Base-by-base conservation (phyloP, 441 rosid species). In the Euphorbia schlechtendalii region DNA sequence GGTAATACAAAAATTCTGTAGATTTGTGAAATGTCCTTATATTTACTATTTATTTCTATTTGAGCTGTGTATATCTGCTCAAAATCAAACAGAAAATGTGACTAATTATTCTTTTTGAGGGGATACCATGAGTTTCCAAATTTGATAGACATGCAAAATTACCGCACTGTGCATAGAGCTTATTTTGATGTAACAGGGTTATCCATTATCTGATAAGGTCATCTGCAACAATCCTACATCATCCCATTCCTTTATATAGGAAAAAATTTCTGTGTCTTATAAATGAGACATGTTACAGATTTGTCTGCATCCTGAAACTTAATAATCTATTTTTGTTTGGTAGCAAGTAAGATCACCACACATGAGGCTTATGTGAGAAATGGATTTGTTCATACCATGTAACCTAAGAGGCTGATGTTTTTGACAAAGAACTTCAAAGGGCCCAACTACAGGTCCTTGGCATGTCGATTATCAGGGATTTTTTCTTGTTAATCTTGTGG, bases 1-100 rank as follows among this genome's bases (percentile, higher is more conserved):
- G 96, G 99, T 91, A 85, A 66, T 34, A 25, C 24, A 40, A 52
- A 24, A 40, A 38, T 34, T 38, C 62, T 60, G 49, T 6, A n/a
- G 11, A 17, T 15, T 17, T 52, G 30, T 30, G 36, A 5, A 65
- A 15, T 30, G 45, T 43, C 34, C 36, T 59, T 5, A 40, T 28
- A 18, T 25, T 14, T 57, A 45, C 28, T 36, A 12, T 45, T 24
- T 3, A 12, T 24, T 30, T 22, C 21, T 54, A 8, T 5, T 30
- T 4, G 34, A 28, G 32, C 30, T 54, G 6, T 27, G 9, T 3
- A 25, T 51, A 18, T 61, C 20, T 21, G 10, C 34, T 24, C 5
- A 22, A 52, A 32, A 32, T 53, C 38, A 4, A 22, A 28, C 40
- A 11, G 28, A 14, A 32, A 45, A 14, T 20, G 15, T 20, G 32